Conservation (phyloP, 2,329 filamentous ascomycete genomes). For the Byssochlamys sp. region DNA sequence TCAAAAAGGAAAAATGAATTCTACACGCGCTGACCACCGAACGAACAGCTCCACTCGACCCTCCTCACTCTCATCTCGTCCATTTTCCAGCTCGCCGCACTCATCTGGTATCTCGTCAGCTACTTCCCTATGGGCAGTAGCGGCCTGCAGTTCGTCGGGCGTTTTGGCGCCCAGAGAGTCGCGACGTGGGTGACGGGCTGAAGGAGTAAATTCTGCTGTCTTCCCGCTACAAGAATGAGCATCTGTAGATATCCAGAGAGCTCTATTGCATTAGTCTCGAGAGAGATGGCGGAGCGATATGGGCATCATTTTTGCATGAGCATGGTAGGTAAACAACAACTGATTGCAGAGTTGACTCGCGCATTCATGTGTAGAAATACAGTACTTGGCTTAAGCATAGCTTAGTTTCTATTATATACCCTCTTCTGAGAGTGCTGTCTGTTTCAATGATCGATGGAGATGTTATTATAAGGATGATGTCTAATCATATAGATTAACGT, state of each 20-base stretch:
- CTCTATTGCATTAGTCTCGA: neutral
- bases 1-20: neutral
- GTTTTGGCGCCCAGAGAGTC: conserved; percentile 74
- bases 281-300: neutral
- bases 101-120: conserved; percentile 89
- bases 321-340: neutral
- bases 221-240: no score
- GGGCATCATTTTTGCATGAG: neutral
- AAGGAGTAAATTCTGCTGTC: conserved; percentile 1
- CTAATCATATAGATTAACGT: no score
- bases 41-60: conserved; percentile 64
- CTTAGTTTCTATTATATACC: no score
- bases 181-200: conserved; percentile 78
- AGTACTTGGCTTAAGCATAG: no score
- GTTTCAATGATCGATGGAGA: no score
- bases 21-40: conserved; percentile 12
- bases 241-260: neutral
- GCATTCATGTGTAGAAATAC: no score
- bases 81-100: conserved; percentile 69
- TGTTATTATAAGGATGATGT: no score
- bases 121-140: conserved; percentile 96
- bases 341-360: neutral
- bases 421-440: no score
- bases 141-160: conserved; percentile 74
- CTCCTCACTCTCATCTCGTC: conserved; percentile 76